Conservation (phyloP, 495 filamentous ascomycete genomes). For the Talaromyces ruber region DNA sequence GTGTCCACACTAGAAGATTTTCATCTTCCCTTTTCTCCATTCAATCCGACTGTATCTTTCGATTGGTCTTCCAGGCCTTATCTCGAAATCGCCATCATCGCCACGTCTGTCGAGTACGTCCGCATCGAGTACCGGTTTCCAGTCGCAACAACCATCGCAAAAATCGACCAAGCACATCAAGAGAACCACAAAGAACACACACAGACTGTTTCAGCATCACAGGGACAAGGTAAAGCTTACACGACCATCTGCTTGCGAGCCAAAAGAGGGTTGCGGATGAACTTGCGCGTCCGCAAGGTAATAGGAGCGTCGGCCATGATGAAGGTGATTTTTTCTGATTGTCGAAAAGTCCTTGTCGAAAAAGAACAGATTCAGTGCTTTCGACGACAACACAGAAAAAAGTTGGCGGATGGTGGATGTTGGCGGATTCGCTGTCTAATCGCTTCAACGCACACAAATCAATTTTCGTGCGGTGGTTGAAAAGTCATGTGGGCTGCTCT, state of each 20-base stretch:
- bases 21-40: not conserved
- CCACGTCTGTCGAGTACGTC: not conserved
- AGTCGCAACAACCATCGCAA: not conserved
- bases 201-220: not conserved
- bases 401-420: not conserved
- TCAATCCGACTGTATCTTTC: not conserved
- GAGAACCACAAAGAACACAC: not conserved
- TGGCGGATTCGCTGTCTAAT: not conserved
- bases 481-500: conserved; percentile 27
- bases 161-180: not conserved
- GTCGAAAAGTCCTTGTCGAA: conserved; percentile 6
- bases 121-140: not conserved
- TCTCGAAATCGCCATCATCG: not conserved
- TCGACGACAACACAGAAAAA: conserved; percentile 1
- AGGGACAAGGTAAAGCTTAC: conserved; percentile 49
- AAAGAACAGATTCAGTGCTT: not conserved
- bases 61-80: not conserved
- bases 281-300: conserved; percentile 99
- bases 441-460: conserved; percentile 1
- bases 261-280: conserved; percentile 98
- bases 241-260: conserved; percentile 99
- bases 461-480: conserved; percentile 9
- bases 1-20: not conserved
- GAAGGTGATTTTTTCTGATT: conserved; percentile 23
- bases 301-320: conserved; percentile 89